phyloP scores from a whole-genome alignment of 1,284 basidiomycete species.

The Ceratobasidium theobromae region DNA sequence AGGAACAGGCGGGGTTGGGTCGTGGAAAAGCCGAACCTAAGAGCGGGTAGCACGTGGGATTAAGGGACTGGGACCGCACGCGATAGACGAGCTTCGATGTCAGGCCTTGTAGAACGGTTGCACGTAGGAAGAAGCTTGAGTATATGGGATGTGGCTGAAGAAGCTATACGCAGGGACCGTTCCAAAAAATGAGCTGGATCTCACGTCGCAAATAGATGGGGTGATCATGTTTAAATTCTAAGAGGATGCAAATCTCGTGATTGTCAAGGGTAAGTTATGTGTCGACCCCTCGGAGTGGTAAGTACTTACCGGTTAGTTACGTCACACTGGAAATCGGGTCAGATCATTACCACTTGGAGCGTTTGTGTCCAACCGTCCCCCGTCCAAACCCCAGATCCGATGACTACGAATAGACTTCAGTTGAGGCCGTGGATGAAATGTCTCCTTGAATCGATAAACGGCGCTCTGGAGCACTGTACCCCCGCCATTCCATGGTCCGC shows the following conservation, averaged over 20 bases:
- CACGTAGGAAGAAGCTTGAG: not conserved
- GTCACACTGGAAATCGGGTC: conserved; percentile 30
- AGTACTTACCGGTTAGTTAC: conserved; percentile 23
- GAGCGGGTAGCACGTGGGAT: conserved; percentile 21
- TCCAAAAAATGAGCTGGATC: conserved; percentile 18
- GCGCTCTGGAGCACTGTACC: conserved; percentile 26
- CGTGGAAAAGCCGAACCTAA: conserved; percentile 11
- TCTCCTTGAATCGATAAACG: conserved; percentile 23
- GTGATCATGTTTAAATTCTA: conserved; percentile 29
- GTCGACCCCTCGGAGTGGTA: conserved; percentile 24
- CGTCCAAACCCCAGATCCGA: conserved; percentile 30
- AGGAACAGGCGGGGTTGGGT: conserved; percentile 29
- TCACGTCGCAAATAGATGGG: conserved; percentile 25
- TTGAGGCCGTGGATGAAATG: conserved; percentile 32
- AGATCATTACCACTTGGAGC: conserved; percentile 22
- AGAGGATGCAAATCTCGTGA: conserved; percentile 29
- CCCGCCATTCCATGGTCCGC: conserved; percentile 8
- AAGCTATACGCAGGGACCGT: conserved; percentile 19
- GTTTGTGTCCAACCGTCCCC: conserved; percentile 11
- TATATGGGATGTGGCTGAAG: conserved; percentile 28
- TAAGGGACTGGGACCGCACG: conserved; percentile 10
- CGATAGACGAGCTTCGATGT: conserved; percentile 19
- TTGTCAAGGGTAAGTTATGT: conserved; percentile 32
- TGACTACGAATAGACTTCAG: conserved; percentile 33
- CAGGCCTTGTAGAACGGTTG: conserved; percentile 3